A percentile compares a stretch with the other conserved stretches of the same genome.
Evolutionary conservation across 2,329 filamentous ascomycete species (phyloP).

Genomic region (Ophiostoma tasmaniense): DNA sequence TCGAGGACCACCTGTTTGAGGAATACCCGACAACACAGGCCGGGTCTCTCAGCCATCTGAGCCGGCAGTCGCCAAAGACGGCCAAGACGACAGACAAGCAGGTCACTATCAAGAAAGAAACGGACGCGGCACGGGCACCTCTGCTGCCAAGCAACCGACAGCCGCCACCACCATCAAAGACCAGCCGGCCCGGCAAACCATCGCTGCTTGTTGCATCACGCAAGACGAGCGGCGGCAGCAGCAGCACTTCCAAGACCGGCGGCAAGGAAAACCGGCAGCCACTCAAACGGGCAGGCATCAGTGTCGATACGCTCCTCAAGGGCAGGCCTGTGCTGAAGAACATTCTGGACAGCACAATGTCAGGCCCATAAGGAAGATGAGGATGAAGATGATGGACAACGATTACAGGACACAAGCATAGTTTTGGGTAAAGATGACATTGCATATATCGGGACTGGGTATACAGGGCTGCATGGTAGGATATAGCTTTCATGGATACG

Average conservation of each 20-base stretch:
- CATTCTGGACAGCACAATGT: constrained; percentile 63
- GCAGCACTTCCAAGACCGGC: background rate
- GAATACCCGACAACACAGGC: constrained; percentile 30
- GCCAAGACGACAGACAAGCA: background rate
- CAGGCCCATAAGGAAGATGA: constrained; percentile 12
- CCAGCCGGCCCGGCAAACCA: background rate
- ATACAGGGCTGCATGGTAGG: background rate
- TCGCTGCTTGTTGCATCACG: constrained; percentile 22
- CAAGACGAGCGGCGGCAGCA: background rate
- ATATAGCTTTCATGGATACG: background rate
- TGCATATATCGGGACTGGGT: background rate
- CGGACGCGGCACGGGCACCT: background rate
- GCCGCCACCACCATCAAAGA: constrained; percentile 10
- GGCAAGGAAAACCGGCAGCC: constrained; percentile 34
- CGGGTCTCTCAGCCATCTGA: constrained; percentile 7
- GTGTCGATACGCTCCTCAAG: constrained; percentile 54
- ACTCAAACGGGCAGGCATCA: constrained; percentile 50
- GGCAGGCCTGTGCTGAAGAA: constrained; percentile 63
- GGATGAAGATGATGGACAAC: background rate
- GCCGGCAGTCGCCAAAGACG: background rate
- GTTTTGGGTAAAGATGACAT: background rate
- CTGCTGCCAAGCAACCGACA: background rate
- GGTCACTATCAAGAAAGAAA: background rate
- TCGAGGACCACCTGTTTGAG: constrained; percentile 61
- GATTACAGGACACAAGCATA: background rate